Percentiles rank a stretch among this genome's conserved stretches.
phyloP scores from a whole-genome alignment of 2,329 filamentous ascomycete species.

The Fusarium anguioides region DNA sequence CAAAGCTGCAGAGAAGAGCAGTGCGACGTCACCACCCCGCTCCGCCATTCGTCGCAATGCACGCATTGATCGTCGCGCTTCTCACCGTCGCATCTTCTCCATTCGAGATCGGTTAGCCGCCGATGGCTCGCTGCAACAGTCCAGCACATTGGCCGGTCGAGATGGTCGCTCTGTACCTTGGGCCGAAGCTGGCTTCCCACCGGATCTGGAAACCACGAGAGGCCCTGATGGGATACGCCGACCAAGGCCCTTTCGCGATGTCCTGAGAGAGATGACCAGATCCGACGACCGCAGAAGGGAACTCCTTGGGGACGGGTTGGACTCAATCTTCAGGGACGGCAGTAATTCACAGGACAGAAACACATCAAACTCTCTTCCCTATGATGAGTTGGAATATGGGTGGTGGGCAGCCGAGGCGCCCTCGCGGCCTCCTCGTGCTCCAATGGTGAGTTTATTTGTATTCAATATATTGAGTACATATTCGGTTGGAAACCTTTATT shows the following conservation, averaged over 20 bases:
- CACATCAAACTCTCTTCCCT: not conserved
- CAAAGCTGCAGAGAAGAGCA: conserved; percentile 50
- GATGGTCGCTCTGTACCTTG: conserved; percentile 39
- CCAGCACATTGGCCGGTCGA: conserved; percentile 4
- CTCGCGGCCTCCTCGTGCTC: conserved; percentile 32
- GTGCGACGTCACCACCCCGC: conserved; percentile 49
- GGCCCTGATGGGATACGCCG: conserved; percentile 16
- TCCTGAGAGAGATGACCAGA: conserved; percentile 43
- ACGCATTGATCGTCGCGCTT: conserved; percentile 49
- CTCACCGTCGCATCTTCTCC: conserved; percentile 44
- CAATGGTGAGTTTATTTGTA: conserved; percentile 37
- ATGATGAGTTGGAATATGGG: conserved; percentile 25
- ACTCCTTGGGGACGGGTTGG: conserved; percentile 45
- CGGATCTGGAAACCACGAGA: conserved; percentile 22
- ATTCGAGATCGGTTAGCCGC: conserved; percentile 39
- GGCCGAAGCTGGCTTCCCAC: conserved; percentile 30
- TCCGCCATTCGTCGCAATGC: conserved; percentile 55
- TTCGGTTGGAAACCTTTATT: not conserved
- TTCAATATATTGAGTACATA: not conserved
- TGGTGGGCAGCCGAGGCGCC: conserved; percentile 44
- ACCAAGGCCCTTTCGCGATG: conserved; percentile 41
- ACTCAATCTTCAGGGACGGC: conserved; percentile 38
- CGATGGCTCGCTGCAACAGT: conserved; percentile 18
- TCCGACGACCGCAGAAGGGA: conserved; percentile 42
- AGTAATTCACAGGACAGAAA: conserved; percentile 28